Evolutionary conservation across 2,329 filamentous ascomycete species (phyloP).

Genomic region (Colletotrichum kahawae): DNA sequence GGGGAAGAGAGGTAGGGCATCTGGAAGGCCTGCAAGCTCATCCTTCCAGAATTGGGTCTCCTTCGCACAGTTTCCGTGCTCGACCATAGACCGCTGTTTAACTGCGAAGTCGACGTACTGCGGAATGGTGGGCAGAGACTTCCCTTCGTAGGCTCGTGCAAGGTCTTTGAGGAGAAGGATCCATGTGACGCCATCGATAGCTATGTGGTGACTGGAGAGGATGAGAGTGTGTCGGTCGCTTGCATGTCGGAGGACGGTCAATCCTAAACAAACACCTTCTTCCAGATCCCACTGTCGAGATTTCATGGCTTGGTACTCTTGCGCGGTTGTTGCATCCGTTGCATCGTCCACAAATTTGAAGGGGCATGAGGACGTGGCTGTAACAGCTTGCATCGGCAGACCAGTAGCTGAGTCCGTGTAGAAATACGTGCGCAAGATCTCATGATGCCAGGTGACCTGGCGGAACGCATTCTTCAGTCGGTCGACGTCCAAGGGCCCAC

Average conservation of each 20-base stretch:
- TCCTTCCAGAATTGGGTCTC: slow-evolving; percentile 40
- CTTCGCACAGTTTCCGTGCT: slow-evolving; percentile 28
- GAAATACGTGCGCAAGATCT: slow-evolving; percentile 38
- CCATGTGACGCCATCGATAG: slow-evolving; percentile 52
- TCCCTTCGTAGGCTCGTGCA: slow-evolving; percentile 43
- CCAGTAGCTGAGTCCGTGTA: background rate
- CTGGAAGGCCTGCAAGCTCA: slow-evolving; percentile 23
- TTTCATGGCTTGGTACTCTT: background rate
- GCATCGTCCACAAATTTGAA: background rate
- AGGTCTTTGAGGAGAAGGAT: slow-evolving; percentile 49
- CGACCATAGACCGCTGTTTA: slow-evolving; percentile 32
- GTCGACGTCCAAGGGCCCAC: slow-evolving; percentile 33
- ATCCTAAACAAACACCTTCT: background rate
- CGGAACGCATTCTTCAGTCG: slow-evolving; percentile 38
- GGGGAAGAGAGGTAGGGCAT: slow-evolving; percentile 37
- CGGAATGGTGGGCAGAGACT: slow-evolving; percentile 22
- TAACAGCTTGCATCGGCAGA: background rate
- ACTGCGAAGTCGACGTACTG: slow-evolving; percentile 42
- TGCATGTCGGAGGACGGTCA: background rate
- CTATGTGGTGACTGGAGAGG: slow-evolving; percentile 52
- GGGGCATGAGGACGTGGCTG: background rate
- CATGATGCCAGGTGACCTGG: slow-evolving; percentile 32
- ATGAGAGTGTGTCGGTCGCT: slow-evolving; percentile 40
- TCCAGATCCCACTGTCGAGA: background rate
- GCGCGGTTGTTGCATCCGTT: background rate